Evolutionary conservation across 495 filamentous ascomycete species (phyloP), one percentile per base, ranked within the genome.

Genomic region (Xylaria intraflava): DNA sequence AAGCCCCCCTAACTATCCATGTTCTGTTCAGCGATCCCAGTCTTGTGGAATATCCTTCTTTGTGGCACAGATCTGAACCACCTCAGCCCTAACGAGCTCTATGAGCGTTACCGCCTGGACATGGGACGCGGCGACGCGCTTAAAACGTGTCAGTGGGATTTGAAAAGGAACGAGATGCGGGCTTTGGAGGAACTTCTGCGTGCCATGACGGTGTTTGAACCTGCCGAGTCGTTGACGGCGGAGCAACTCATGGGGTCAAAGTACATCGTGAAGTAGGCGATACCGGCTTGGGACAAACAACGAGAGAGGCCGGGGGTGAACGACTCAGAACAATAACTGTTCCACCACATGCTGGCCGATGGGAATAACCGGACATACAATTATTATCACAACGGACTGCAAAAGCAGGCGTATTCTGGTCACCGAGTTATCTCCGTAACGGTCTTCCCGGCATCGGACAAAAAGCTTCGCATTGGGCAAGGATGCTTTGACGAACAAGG

Each of bases 171-270:
- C 41, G 68, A 72, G 63, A 40, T 65, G 45, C 44, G 42, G 53
- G 58, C 52, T 41, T 57, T 72, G 47, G 66, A 64, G 59, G 58
- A 65, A n/a, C 53, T 72, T 33, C 61, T 72, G 16, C 55, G 51
- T 59, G 62, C 55, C 11, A 68, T 70, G 66, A 43, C 71, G 59
- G 46, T 57, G 30, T 72, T 61, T 62, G 68, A 71, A 52, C 69
- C 68, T 23, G 39, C 53, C n/a, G 60, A 67, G 58, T 66, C 68
- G 51, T 56, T 62, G 35, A 67, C 61, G 17, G 62, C 57, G 33
- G 64, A 67, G 49, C 55, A 66, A 58, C 35, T 69, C 35, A 24
- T 55, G 33, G 19, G 19, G 17, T 57, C 55, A 55, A 20, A 41
- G 17, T 41, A 41, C 39, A 41, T 61, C 54, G 41, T 55, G 9